Evolutionary conservation across 2,329 filamentous ascomycete genomes (phyloP), one percentile per base, ranked within the genome.

Genomic region (Camillea tinctor): DNA sequence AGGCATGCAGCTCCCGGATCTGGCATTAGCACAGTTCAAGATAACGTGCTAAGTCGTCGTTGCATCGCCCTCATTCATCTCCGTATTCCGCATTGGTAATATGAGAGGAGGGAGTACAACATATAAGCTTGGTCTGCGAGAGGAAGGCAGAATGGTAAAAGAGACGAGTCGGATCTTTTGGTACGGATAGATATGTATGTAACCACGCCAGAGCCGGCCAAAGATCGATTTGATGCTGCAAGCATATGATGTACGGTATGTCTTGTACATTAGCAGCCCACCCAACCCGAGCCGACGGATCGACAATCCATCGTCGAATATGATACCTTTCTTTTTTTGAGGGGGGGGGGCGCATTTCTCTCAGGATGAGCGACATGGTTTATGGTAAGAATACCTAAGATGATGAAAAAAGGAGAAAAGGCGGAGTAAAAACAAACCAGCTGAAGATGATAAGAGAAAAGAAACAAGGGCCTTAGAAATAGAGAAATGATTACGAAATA

Each of bases 251-350:
- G 26, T 30, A 30, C 26, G 26, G 36, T 44, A 44, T 44, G 36
- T 44, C 15, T n/a, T 15, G 52, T 21, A 26, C 26, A 40, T 20
- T 26, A 53, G 52, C 6, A 19, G 60, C 61, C 59, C 57, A 57
- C 24, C 55, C 56, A 64, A 60, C 59, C 61, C 61, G 63, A 63
- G 54, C 58, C 61, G 63, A 60, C 57, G 59, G 60, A 64, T 65
- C 63, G 44, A 63, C 48, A 55, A 20, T 11, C 56, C 24, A 51
- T 52, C 15, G 26, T 21, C 13, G 26, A 11, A 40, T 20, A 50
- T 19, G 20, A 24, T 49, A 57, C 52, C 56, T 56, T 58, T 54
- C 53, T 55, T 54, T 40, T 59, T 20, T 36, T 65, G 59, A 55
- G 62, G 50, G 53, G 13, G 11, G 24, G 19, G 44, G 60, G 30